Evolutionary conservation across 148 eudicot species (phyloP), one percentile per base, ranked within the genome.

Genomic region (Salicornia ramosissima): DNA sequence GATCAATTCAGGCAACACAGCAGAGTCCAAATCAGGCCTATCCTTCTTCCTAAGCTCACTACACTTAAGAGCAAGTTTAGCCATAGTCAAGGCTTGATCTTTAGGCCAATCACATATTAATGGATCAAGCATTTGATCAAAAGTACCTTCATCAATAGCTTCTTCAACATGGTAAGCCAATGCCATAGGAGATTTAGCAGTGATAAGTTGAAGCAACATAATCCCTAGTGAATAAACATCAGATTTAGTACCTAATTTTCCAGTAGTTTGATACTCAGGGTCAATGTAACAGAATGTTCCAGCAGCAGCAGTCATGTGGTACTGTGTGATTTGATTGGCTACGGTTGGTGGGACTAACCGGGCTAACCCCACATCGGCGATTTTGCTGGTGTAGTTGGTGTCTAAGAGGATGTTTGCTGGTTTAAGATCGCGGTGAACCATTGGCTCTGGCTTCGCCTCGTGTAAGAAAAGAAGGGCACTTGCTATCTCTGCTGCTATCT

Each of bases 281-380:
- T 89, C 97, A 1, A 91, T 91, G 85, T 91, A 91, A 72, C 90
- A 91, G 46, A 91, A 88, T 28, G 97, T 91, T 62, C 97, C 97
- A 4, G 90, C 95, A 16, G 97, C 95, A 19, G 92, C 81, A 8
- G 95, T 89, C 85, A 87, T 84, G 67, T 78, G 83, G 62, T 81
- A 83, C 52, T 84, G 87, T 12, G 90, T 88, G n/a, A 76, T 75
- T 19, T 65, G 76, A 65, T 87, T 81, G 5, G 88, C 79, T 12
- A 71, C 75, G 6, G 86, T 62, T 18, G 88, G 71, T 30, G 95
- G 97, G 49, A 91, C 88, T 40, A 91, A 69, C 75, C 92, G 74
- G 14, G 90, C 83, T 30, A 91, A 76, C 16, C 97, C 97, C 1
- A 89, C 97, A n/a, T 88, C 97, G 15, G 88, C 65, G 22, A 91